These are phyloP conservation scores for Alternaria viburni DNA, from an alignment of 2,329 filamentous ascomycete genomes.

Conservation along the genomic window DNA sequence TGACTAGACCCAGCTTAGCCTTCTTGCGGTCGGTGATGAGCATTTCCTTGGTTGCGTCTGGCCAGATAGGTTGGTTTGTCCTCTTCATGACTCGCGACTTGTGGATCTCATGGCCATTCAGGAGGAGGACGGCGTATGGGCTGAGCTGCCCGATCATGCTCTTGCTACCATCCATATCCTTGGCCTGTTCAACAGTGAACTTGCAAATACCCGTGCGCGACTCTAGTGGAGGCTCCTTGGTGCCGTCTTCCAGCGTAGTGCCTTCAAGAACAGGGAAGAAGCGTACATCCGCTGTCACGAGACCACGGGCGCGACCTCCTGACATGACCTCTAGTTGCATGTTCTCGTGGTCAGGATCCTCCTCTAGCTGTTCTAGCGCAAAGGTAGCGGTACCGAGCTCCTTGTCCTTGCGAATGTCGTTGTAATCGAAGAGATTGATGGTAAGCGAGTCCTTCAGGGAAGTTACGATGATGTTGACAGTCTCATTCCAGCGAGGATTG, in stretches of 20 bases:
- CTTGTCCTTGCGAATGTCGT: constrained; percentile 95
- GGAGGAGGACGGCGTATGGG: constrained; percentile 84
- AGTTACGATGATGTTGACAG: constrained; percentile 91
- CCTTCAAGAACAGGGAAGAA: constrained; percentile 93
- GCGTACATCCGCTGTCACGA: constrained; percentile 80
- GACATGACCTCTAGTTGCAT: constrained; percentile 82
- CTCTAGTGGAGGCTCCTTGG: constrained; percentile 79
- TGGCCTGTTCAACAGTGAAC: constrained; percentile 93
- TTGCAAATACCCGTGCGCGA: constrained; percentile 92
- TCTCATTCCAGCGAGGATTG: constrained; percentile 95
- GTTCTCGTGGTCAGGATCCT: constrained; percentile 79
- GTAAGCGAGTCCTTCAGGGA: constrained; percentile 88
- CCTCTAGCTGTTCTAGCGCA: constrained; percentile 79
- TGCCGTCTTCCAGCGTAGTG: constrained; percentile 75
- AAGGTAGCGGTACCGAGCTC: constrained; percentile 90
- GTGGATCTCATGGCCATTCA: constrained; percentile 92
- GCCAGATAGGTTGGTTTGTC: constrained; percentile 97
- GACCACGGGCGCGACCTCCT: constrained; percentile 82
- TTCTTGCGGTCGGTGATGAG: constrained; percentile 92
- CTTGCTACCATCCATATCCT: constrained; percentile 91
- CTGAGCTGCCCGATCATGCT: constrained; percentile 90
- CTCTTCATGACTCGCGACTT: constrained; percentile 91
- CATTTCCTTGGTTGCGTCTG: constrained; percentile 89
- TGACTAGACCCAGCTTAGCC: constrained; percentile 85
- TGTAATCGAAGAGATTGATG: constrained; percentile 87